A percentile compares a stretch with the other conserved stretches of the same genome.
Evolutionary conservation across 805 yeast genomes (phyloP).

Genomic region (Lachancea lanzarotensis): DNA sequence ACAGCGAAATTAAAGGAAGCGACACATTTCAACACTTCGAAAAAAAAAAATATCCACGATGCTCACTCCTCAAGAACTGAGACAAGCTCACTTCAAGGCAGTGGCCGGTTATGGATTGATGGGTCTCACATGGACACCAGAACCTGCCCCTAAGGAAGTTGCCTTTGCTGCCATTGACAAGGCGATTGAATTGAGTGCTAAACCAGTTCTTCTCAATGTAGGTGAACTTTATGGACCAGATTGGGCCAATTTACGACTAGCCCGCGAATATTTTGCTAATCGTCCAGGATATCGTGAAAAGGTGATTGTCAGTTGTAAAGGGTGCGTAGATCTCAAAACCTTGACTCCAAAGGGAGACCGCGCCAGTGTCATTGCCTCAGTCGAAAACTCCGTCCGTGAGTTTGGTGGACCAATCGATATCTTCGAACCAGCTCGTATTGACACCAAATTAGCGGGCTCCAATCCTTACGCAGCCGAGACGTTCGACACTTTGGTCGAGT

Average conservation of each 20-base stretch:
- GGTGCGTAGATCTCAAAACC: constrained; percentile 40
- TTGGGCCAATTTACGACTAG: constrained; percentile 46
- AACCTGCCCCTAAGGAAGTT: constrained; percentile 46
- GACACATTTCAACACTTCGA: not conserved
- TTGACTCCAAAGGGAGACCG: constrained; percentile 44
- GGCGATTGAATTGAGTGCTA: constrained; percentile 40
- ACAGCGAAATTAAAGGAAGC: too few relatives aligned
- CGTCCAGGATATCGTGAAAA: constrained; percentile 51
- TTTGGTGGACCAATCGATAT: constrained; percentile 49
- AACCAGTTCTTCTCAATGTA: constrained; percentile 50
- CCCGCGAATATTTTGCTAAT: constrained; percentile 50
- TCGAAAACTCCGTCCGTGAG: constrained; percentile 38
- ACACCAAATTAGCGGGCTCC: constrained; percentile 31
- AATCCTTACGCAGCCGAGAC: constrained; percentile 44
- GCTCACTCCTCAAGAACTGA: constrained; percentile 4
- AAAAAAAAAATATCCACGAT: not conserved
- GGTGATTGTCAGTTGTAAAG: constrained; percentile 62
- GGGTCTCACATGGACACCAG: constrained; percentile 69
- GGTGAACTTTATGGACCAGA: constrained; percentile 76
- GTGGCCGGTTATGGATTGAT: constrained; percentile 66
- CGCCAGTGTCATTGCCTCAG: constrained; percentile 41
- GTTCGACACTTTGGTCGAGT: constrained; percentile 48
- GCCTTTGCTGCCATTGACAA: constrained; percentile 49
- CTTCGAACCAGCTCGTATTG: constrained; percentile 72
- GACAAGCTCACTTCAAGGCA: constrained; percentile 4